Base-by-base conservation (phyloP, 441 rosid species). In the Codiaeum variegatum region DNA sequence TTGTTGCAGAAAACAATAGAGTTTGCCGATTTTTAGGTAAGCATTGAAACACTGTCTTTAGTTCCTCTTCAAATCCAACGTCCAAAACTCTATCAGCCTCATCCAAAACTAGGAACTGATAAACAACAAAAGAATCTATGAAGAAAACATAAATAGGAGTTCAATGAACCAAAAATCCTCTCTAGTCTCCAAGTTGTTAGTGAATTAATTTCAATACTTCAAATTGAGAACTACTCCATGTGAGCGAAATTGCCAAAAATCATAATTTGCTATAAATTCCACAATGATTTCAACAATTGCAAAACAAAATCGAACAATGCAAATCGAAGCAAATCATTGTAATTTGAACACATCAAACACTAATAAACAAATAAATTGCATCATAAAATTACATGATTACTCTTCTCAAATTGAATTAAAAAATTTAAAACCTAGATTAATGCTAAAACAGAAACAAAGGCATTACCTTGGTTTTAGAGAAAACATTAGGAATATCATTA, bases 21-120 rank as follows among this genome's bases (percentile, higher is more conserved):
- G 95, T 95, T 78, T 95, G 99, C 60, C 98, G 82, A 52, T 46
- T 82, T 77, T 90, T 86, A 4, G 98, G 99, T 77, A 92, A 73
- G 78, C 92, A 89, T 47, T 84, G 83, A 61, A 95, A 95, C 11
- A 95, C 75, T 0, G 79, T 86, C 34, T 87, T 81, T 70, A 95
- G 65, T 76, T 93, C 99, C 75, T 88, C 98, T 79, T 95, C 90
- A 78, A 95, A 93, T 49, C 99, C 98, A 78, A 83, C 93, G 81
- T 93, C 99, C 84, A 95, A 82, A 69, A 95, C 93, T 85, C 97
- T 85, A 80, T 95, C 98, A 13, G 99, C 98, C 79, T 95, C 99
- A 64, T 95, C 99, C 86, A 95, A 76, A 71, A 95, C 97, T 62
- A 91, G 83, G 81, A 88, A 93, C 99, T 88, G 67, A 70, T 73